Evolutionary conservation across 768 basidiomycete genomes (phyloP), one percentile per base, ranked within the genome.

Genomic region (Naganishia randhawae): DNA sequence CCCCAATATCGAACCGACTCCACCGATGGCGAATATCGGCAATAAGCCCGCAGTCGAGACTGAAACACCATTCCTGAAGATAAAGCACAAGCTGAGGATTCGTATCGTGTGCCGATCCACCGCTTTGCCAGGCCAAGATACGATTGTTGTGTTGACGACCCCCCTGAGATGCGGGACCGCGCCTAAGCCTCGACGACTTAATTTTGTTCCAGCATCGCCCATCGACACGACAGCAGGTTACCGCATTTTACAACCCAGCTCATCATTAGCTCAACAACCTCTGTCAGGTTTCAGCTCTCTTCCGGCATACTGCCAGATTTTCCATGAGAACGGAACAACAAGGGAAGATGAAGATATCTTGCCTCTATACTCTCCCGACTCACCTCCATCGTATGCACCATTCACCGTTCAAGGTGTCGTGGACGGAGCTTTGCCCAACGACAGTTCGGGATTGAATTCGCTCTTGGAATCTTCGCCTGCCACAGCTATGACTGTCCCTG

Each of bases 301-400:
- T 4, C 77, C 78, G 22, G 73, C 77, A 37, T 79, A 79, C 67
- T 70, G 71, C 55, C 77, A 78, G 68, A 72, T 80, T 11, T 80
- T 72, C 73, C 73, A 77, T 62, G 78, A 78, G 71, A 78, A 77
- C 53, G 78, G 78, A 10, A 71, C 76, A 31, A 32, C 63, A 8
- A 57, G 74, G 17, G 71, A 73, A 65, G 65, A 70, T 17, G 74
- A 77, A 39, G 78, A 77, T 50, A 68, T 76, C 29, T 62, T 78
- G 6, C 78, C 78, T 1, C 48, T 76, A 9, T 79, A 79, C 70
- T 42, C 31, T n/a, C 22, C 39, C 1, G 55, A 68, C 14, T 27
- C 39, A 13, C 55, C 57, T 19, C 67, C 67, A n/a, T 42, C 55
- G 27, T 68, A 64, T 22, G 39, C 35, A 19, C 55, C 55, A 3